Percentiles rank a stretch among this genome's conserved stretches.
Conservation (phyloP, 2,329 filamentous ascomycete genomes). For the Xylariales sp. region DNA sequence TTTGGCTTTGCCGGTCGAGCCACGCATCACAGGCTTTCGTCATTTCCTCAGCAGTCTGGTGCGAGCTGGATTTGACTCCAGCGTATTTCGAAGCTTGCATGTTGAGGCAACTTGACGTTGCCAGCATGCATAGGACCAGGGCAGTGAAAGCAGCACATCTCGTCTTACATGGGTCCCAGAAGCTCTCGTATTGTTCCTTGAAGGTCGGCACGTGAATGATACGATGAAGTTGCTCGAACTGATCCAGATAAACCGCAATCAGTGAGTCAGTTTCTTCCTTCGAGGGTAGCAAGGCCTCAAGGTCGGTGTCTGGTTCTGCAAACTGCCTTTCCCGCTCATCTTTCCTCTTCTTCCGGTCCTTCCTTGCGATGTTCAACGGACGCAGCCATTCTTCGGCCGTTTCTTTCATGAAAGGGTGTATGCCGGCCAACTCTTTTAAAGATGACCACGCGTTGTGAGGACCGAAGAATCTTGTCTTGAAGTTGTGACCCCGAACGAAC, state of each 20-base stretch:
- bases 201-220: conserved; percentile 59
- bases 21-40: conserved; percentile 52
- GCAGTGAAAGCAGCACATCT: conserved; percentile 52
- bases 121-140: conserved; percentile 55
- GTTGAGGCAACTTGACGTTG: conserved; percentile 53
- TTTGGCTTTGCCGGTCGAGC: conserved; percentile 53
- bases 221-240: conserved; percentile 51
- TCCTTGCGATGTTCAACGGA: conserved; percentile 51
- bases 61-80: conserved; percentile 53
- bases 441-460: conserved; percentile 58
- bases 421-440: conserved; percentile 49
- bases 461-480: conserved; percentile 56
- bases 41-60: conserved; percentile 51
- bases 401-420: conserved; percentile 58
- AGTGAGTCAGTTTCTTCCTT: conserved; percentile 45
- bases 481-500: conserved; percentile 55
- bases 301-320: conserved; percentile 39
- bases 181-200: conserved; percentile 48
- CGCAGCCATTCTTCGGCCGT: conserved; percentile 58
- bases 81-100: conserved; percentile 50
- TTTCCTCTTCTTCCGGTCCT: conserved; percentile 50
- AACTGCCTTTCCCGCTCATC: conserved; percentile 48
- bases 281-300: conserved; percentile 46
- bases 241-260: conserved; percentile 46
- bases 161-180: conserved; percentile 43